Base-by-base conservation (phyloP, 2,329 filamentous ascomycete genomes). In the Pseudovirgaria hyperparasitica region DNA sequence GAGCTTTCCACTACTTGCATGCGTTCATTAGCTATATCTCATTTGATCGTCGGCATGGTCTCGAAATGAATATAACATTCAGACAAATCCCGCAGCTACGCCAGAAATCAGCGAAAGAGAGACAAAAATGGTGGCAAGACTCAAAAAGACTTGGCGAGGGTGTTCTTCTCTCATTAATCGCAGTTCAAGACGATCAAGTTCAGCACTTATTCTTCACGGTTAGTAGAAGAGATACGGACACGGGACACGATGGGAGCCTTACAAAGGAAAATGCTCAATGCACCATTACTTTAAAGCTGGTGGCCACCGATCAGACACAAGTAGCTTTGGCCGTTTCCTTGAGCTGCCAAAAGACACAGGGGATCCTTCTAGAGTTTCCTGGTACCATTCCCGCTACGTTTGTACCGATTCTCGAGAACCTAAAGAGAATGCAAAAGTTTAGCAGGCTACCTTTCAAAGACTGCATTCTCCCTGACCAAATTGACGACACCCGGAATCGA, bases 371-470 rank as follows among this genome's bases (percentile, higher is more conserved):
- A 0, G 48, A 53, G 12, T 50, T 40, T 14, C 45, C 48, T 0
- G 34, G 37, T 1, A 29, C 51, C 4, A 30, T 53, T 2, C 40
- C 46, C 1, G 41, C 44, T 1, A 50, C 48, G 1, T 53, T 53
- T 10, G 29, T 40, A 2, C 49, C 47, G 0, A 40, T 50, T 2
- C 23, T 50, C 4, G 35, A 43, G 14, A 43, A 36, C 8, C 13
- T 49, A 12, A 34, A 45, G 26, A 22, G 22, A 2, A 51, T 46
- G 44, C 38, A 48, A 13, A 34, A 37, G 0, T n/a, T 39, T 4
- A 36, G 35, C 5, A 33, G 33, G 7, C 22, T 52, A 5, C 46
- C 43, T 1, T 52, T 53, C 18, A 18, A 27, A 2, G 33, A 48
- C 9, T 50, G 41, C 33, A 41, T 52, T 3, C 22, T 50, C 1